Evolutionary conservation across 2,329 filamentous ascomycete species (phyloP).

Genomic region (Xylaria sp.): DNA sequence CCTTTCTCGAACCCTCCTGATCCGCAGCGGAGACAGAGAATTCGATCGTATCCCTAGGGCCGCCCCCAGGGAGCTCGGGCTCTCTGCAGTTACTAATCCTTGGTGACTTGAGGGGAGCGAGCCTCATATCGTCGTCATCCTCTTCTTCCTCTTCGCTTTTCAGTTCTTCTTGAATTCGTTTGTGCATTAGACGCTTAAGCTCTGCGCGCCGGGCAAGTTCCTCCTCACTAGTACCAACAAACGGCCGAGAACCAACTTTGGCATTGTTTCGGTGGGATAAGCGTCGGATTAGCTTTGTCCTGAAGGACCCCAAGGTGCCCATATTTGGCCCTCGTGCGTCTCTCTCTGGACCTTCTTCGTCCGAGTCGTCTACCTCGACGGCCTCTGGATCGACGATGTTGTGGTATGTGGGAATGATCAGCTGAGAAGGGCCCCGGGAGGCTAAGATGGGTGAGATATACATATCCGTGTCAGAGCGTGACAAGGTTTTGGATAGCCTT

Average conservation of each 20-base stretch:
- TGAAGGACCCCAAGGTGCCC: conserved; percentile 58
- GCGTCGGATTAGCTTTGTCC: conserved; percentile 57
- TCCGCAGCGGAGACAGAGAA: conserved; percentile 52
- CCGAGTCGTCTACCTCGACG: conserved; percentile 56
- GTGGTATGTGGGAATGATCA: conserved; percentile 43
- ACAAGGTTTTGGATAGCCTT: conserved; percentile 40
- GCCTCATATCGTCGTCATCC: conserved; percentile 51
- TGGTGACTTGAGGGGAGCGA: conserved; percentile 42
- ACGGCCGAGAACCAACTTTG: conserved; percentile 55
- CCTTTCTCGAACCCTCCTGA: conserved; percentile 33
- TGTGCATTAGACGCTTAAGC: conserved; percentile 64
- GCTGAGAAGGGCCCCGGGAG: conserved; percentile 39
- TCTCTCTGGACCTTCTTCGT: conserved; percentile 42
- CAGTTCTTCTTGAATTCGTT: conserved; percentile 68
- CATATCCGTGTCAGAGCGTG: conserved; percentile 40
- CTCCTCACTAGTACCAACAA: conserved; percentile 61
- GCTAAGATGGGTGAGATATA: conserved; percentile 38
- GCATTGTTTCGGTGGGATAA: conserved; percentile 58
- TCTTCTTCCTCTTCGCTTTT: conserved; percentile 60
- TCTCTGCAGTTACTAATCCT: conserved; percentile 47
- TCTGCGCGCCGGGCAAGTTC: conserved; percentile 67
- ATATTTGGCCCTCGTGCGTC: conserved; percentile 45
- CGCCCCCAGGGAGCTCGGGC: conserved; percentile 50
- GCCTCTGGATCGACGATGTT: conserved; percentile 48
- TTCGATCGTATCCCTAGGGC: conserved; percentile 63